Evolutionary conservation across 805 yeast genomes (phyloP).

Genomic region (Blastobotrys peoriensis): DNA sequence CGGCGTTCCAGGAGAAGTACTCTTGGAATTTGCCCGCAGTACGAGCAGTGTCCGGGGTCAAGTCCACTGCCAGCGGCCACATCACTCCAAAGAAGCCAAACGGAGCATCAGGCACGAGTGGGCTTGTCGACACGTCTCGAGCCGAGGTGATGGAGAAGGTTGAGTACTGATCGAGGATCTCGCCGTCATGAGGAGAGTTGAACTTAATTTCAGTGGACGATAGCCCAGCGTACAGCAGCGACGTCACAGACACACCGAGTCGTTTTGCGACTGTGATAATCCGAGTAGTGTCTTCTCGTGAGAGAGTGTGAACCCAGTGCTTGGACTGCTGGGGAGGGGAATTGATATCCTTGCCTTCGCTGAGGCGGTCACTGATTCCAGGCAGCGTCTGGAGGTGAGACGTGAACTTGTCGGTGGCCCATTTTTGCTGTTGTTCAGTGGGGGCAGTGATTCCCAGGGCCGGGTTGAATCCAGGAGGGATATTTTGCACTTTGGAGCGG

Average conservation of each 20-base stretch:
- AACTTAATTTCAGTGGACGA: neutral
- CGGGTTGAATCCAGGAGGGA: neutral
- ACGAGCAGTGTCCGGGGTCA: neutral
- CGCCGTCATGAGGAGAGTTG: neutral
- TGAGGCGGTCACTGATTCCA: constrained; percentile 1
- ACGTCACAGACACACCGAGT: constrained; percentile 1
- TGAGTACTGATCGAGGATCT: constrained; percentile 4
- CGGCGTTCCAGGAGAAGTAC: neutral
- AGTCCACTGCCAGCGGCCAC: constrained; percentile 8
- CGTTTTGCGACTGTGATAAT: constrained; percentile 2
- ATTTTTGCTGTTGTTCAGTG: neutral
- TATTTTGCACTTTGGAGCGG: neutral
- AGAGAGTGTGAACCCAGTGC: neutral
- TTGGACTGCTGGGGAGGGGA: constrained; percentile 2
- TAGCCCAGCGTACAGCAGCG: constrained; percentile 4
- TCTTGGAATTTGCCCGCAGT: neutral
- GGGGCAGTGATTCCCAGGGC: neutral
- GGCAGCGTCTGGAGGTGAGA: neutral
- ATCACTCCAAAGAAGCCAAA: constrained; percentile 6
- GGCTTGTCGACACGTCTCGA: neutral
- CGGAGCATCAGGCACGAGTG: neutral
- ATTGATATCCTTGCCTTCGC: neutral
- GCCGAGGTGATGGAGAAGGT: constrained; percentile 3
- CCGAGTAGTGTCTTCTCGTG: constrained; percentile 4
- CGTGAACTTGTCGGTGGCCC: neutral